Base-by-base conservation (phyloP, 164 flowering plant species). In the Litsea cubeba region DNA sequence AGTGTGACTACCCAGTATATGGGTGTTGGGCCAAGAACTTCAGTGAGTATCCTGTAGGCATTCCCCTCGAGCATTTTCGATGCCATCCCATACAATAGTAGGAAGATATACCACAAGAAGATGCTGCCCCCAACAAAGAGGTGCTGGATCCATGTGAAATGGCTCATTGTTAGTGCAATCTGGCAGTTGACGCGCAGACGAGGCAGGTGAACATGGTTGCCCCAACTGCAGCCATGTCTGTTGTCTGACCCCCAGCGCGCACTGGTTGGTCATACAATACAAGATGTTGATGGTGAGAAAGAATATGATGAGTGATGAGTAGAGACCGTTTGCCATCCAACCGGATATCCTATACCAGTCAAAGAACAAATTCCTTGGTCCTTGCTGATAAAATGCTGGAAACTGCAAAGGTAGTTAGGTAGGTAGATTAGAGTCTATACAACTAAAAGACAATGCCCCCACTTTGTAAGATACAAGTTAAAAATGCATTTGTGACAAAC, bases 111-210 rank as follows among this genome's bases (percentile, higher is more conserved):
- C 97, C 97, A 94, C 15, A 81, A 81, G 60, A 62, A 76, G 6
- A 92, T 80, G 82, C 97, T 91, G 26, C 97, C 98, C 96, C 96
- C 26, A 92, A 92, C 82, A 60, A 90, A 83, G 46, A 85, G 70
- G 76, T 94, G 97, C 65, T 94, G 97, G 46, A 94, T 90, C 92
- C 91, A 90, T n/a, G 97, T 92, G 82, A 92, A 94, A 81, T 92
- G 96, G 81, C 93, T 88, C 90, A 92, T 92, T 18, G 90, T 88
- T 72, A 91, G 92, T 0, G 93, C 95, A 50, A 94, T 92, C 81
- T 94, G 98, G 81, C 83, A 84, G 75, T 90, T 92, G 50, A 92
- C 96, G 88, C 87, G 87, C 96, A 92, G 46, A 94, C 83, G 74
- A 92, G 82, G 84, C 92, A 88, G 10, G 97, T 90, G 86, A 89